These are phyloP conservation scores for Pichia scutulata DNA, from an alignment of 805 yeast genomes.

Conservation along the genomic window DNA sequence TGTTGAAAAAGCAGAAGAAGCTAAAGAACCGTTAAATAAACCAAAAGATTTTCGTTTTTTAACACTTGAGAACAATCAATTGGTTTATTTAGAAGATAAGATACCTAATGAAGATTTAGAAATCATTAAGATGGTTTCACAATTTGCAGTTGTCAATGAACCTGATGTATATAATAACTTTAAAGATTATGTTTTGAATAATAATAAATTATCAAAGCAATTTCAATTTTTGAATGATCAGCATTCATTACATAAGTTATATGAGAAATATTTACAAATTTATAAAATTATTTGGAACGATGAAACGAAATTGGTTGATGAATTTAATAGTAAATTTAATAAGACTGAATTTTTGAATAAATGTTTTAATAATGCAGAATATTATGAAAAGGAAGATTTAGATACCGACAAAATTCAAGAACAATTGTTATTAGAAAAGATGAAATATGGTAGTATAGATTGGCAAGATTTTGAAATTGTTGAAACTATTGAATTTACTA, in stretches of 20 bases:
- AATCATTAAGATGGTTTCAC: conserved; percentile 65
- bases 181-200: conserved; percentile 17
- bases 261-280: conserved; percentile 43
- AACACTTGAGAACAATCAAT: conserved; percentile 5
- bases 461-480: conserved; percentile 81
- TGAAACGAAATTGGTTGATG: conserved; percentile 8
- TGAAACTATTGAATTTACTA: conserved; percentile 59
- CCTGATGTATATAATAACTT: conserved; percentile 35
- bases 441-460: conserved; percentile 67
- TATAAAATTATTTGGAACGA: conserved; percentile 37
- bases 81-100: conserved; percentile 23
- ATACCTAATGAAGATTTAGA: conserved; percentile 60
- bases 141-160: conserved; percentile 57
- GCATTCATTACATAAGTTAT: conserved; percentile 57
- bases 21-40: background rate
- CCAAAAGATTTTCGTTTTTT: conserved; percentile 23
- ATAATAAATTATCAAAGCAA: conserved; percentile 37
- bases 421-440: conserved; percentile 31
- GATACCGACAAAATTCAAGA: conserved; percentile 25
- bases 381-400: conserved; percentile 31
- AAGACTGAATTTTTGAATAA: conserved; percentile 33
- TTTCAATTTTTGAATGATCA: conserved; percentile 56
- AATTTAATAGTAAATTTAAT: conserved; percentile 17
- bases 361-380: conserved; percentile 52
- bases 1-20: background rate